Conservation (phyloP, 2,329 filamentous ascomycete species). For the Mycosphaerella sp. region DNA sequence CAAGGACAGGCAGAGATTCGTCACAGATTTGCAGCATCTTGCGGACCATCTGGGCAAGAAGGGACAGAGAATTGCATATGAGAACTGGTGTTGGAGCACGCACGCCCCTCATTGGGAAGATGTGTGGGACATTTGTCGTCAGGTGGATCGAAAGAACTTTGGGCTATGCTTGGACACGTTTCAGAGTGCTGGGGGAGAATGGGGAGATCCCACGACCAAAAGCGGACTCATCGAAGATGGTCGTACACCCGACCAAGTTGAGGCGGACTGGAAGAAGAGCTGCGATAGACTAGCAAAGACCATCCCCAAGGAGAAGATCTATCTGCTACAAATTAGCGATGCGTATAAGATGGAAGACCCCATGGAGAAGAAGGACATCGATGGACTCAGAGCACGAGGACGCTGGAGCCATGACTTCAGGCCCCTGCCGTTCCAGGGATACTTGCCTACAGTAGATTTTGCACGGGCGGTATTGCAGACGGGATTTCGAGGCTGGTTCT, state of each 20-base stretch:
- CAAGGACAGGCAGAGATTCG: constrained; percentile 46
- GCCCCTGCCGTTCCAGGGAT: constrained; percentile 64
- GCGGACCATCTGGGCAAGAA: constrained; percentile 55
- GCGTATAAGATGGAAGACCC: constrained; percentile 58
- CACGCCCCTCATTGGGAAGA: constrained; percentile 61
- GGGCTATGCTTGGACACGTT: constrained; percentile 74
- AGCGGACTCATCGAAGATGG: constrained; percentile 53
- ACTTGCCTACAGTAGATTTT: constrained; percentile 61
- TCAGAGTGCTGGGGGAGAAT: constrained; percentile 66
- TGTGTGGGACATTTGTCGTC: constrained; percentile 61
- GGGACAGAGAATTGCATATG: constrained; percentile 61
- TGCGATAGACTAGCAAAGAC: constrained; percentile 48
- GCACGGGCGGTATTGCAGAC: constrained; percentile 59
- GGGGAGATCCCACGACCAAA: constrained; percentile 60
- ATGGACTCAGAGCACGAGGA: constrained; percentile 54
- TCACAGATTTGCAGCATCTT: constrained; percentile 57
- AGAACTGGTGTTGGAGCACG: constrained; percentile 79
- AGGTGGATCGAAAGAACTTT: constrained; percentile 58
- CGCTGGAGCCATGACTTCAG: constrained; percentile 67
- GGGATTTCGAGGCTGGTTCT: constrained; percentile 61
- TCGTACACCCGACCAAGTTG: constrained; percentile 41
- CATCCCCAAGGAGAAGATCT: constrained; percentile 64
- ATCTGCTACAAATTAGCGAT: constrained; percentile 67
- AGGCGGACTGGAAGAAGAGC: constrained; percentile 34
- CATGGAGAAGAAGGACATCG: constrained; percentile 45